A percentile compares a stretch with the other conserved stretches of the same genome.
phyloP scores from a whole-genome alignment of 2,329 filamentous ascomycete genomes.

The Cylindrodendrum hubeiense region DNA sequence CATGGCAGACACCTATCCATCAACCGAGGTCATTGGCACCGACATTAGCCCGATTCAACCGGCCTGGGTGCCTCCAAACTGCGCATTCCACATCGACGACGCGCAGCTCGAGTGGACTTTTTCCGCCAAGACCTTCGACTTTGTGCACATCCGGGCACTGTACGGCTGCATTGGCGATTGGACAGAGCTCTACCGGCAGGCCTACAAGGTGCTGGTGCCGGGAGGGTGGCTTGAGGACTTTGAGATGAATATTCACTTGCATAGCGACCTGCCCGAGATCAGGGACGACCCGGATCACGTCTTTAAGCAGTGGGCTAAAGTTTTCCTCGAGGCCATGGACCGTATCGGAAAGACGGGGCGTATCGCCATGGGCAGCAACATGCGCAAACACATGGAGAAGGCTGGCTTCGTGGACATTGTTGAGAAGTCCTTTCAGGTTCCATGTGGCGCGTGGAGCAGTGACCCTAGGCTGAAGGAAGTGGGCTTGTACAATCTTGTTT shows the following conservation, averaged over 20 bases:
- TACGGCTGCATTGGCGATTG: conserved; percentile 22
- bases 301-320: conserved; percentile 33
- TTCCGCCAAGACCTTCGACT: not conserved
- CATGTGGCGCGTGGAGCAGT: conserved; percentile 31
- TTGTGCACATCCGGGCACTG: conserved; percentile 17
- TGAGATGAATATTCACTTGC: conserved; percentile 33
- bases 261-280: conserved; percentile 31
- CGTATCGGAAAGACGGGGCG: conserved; percentile 25
- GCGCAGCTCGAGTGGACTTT: conserved; percentile 19
- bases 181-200: conserved; percentile 13
- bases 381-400: conserved; percentile 25
- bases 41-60: conserved; percentile 13
- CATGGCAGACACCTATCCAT: not conserved
- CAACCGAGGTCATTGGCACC: conserved; percentile 5
- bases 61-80: conserved; percentile 9
- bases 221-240: conserved; percentile 37
- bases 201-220: conserved; percentile 4
- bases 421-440: conserved; percentile 30
- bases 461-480: conserved; percentile 33
- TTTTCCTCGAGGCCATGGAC: conserved; percentile 33
- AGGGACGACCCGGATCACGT: conserved; percentile 30
- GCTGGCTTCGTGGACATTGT: conserved; percentile 34
- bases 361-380: conserved; percentile 27
- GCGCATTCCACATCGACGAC: conserved; percentile 13
- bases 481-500: conserved; percentile 27